Percentiles rank a stretch among this genome's conserved stretches.
These are phyloP conservation scores for Paracoccidioides brasiliensis DNA, from an alignment of 2,329 filamentous ascomycete species.

Conservation along the genomic window DNA sequence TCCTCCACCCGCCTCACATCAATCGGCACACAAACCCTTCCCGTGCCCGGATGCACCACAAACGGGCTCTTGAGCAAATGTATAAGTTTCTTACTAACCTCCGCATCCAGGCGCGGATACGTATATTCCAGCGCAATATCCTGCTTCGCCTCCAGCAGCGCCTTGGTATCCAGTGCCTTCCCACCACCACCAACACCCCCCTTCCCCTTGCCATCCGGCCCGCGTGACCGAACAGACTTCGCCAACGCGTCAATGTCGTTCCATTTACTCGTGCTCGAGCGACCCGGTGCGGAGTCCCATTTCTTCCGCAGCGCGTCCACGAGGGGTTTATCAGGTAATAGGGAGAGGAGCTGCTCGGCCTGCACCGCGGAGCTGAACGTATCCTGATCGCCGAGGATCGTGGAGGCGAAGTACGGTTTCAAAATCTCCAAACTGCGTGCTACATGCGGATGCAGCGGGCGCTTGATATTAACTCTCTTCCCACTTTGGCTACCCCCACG, in stretches of 20 bases:
- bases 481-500: slow-evolving; percentile 73
- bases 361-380: slow-evolving; percentile 63
- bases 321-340: slow-evolving; percentile 69
- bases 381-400: slow-evolving; percentile 73
- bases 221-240: slow-evolving; percentile 47
- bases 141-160: slow-evolving; percentile 79
- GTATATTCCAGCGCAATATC: slow-evolving; percentile 96
- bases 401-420: slow-evolving; percentile 68
- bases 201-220: slow-evolving; percentile 24
- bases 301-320: slow-evolving; percentile 72
- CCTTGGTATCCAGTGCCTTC: slow-evolving; percentile 53
- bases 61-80: slow-evolving; percentile 97
- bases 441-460: slow-evolving; percentile 83
- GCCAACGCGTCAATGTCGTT: slow-evolving; percentile 81
- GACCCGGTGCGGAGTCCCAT: slow-evolving; percentile 73
- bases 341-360: slow-evolving; percentile 63
- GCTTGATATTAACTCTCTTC: slow-evolving; percentile 71
- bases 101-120: slow-evolving; percentile 90
- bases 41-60: slow-evolving; percentile 88
- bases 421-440: slow-evolving; percentile 74
- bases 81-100: slow-evolving; percentile 95
- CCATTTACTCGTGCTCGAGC: slow-evolving; percentile 74
- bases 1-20: slow-evolving; percentile 59
- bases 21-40: slow-evolving; percentile 90
- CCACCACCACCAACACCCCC: slow-evolving; percentile 32